phyloP scores from a whole-genome alignment of 1,139 yeast genomes.

The Protomyces lactucae-debilis region DNA sequence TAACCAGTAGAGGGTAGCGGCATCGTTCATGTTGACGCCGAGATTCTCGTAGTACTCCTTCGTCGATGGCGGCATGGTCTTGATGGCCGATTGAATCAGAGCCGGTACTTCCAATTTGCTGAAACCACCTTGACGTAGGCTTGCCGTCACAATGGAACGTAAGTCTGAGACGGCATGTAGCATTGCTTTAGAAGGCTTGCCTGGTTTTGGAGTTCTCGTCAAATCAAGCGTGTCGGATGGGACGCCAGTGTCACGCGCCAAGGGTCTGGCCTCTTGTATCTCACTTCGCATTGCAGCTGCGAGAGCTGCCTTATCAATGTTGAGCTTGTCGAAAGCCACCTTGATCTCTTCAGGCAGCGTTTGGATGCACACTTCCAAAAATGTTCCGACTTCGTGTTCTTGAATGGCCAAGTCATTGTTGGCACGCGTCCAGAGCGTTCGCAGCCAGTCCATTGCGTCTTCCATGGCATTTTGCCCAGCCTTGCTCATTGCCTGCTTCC shows the following conservation, averaged over 20 bases:
- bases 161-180: background rate
- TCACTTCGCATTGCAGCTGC: background rate
- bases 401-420: background rate
- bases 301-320: background rate
- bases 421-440: background rate
- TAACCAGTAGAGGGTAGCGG: background rate
- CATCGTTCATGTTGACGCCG: background rate
- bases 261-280: background rate
- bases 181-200: background rate
- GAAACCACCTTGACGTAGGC: background rate
- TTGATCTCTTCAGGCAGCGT: background rate
- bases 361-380: background rate
- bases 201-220: background rate
- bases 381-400: background rate
- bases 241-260: background rate
- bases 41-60: background rate
- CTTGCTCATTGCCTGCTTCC: background rate
- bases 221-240: background rate
- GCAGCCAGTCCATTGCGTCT: background rate
- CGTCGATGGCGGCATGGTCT: background rate
- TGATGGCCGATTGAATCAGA: background rate
- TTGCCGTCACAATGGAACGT: background rate
- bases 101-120: background rate
- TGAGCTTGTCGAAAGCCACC: background rate
- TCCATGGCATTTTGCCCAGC: background rate